These are phyloP conservation scores for Pascua guehoae DNA, from an alignment of 1,284 basidiomycete genomes.

Conservation along the genomic window DNA sequence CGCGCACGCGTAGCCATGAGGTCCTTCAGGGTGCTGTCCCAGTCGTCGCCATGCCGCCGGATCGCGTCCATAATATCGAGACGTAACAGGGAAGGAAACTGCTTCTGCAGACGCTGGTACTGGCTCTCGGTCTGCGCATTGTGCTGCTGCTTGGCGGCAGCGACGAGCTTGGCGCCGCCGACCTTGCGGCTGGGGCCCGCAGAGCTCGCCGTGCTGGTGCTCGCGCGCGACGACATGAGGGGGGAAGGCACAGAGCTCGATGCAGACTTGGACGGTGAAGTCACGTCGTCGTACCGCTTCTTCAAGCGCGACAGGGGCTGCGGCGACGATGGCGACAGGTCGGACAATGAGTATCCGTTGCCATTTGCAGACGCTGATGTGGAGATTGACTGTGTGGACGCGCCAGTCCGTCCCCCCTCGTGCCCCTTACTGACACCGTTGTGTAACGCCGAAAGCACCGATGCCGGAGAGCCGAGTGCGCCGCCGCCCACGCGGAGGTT, in stretches of 20 bases:
- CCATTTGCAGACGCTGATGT: not conserved
- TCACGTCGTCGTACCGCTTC: slow-evolving; percentile 16
- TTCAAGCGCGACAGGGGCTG: slow-evolving; percentile 24
- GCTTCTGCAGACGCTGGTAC: slow-evolving; percentile 15
- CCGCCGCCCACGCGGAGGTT: slow-evolving; percentile 1
- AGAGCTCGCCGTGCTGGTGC: slow-evolving; percentile 7
- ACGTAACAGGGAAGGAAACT: slow-evolving; percentile 22
- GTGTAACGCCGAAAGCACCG: not conserved
- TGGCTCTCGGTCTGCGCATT: slow-evolving; percentile 10
- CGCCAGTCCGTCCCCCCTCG: no score
- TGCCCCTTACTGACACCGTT: no score
- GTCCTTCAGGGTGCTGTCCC: slow-evolving; percentile 18
- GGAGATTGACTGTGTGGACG: not conserved
- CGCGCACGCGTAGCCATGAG: slow-evolving; percentile 6
- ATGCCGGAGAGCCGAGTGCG: not conserved
- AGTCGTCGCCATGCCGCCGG: slow-evolving; percentile 15
- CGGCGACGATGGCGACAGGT: slow-evolving; percentile 21
- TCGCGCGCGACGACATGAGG: not conserved
- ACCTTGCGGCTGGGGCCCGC: slow-evolving; percentile 14
- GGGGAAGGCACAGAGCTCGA: not conserved
- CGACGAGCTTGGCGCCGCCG: slow-evolving; percentile 7
- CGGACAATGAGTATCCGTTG: not conserved
- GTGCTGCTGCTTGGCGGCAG: slow-evolving; percentile 12
- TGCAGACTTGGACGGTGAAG: not conserved
- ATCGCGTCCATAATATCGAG: slow-evolving; percentile 16